Evolutionary conservation across 2,329 filamentous ascomycete genomes (phyloP).

Genomic region (Helminthosporium solani): DNA sequence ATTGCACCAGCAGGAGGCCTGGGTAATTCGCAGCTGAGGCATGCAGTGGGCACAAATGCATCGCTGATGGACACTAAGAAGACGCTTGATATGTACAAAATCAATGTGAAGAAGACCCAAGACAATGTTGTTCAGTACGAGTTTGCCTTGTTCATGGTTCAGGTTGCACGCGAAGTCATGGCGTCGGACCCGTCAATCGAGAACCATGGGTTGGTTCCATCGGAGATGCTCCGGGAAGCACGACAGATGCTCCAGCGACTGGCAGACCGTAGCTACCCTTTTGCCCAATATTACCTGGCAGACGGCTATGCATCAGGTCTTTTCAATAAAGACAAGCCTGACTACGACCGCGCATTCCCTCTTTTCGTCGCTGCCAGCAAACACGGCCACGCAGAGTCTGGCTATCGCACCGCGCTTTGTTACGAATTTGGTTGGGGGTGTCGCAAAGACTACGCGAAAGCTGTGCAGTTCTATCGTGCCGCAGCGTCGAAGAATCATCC

Average conservation of each 20-base stretch:
- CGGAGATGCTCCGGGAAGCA: constrained; percentile 78
- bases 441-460: constrained; percentile 84
- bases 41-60: constrained; percentile 81
- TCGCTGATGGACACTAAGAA: constrained; percentile 88
- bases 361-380: constrained; percentile 93
- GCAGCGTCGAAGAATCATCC: constrained; percentile 93
- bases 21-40: constrained; percentile 79
- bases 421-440: constrained; percentile 99
- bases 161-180: constrained; percentile 74
- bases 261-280: constrained; percentile 85
- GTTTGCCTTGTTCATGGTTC: constrained; percentile 92
- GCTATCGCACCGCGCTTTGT: constrained; percentile 87
- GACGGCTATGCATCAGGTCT: constrained; percentile 93
- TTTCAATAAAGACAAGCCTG: constrained; percentile 91
- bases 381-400: constrained; percentile 94
- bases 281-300: constrained; percentile 95
- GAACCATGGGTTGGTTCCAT: constrained; percentile 49
- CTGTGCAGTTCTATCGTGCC: constrained; percentile 87
- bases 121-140: constrained; percentile 91
- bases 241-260: constrained; percentile 84
- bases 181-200: constrained; percentile 29
- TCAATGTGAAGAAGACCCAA: constrained; percentile 95
- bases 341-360: constrained; percentile 87
- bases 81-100: constrained; percentile 95
- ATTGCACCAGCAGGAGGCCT: constrained; percentile 63